A percentile compares a stretch with the other conserved stretches of the same genome.
These are phyloP conservation scores for Cyberlindnera veronae DNA, from an alignment of 805 yeast genomes.

Conservation along the genomic window DNA sequence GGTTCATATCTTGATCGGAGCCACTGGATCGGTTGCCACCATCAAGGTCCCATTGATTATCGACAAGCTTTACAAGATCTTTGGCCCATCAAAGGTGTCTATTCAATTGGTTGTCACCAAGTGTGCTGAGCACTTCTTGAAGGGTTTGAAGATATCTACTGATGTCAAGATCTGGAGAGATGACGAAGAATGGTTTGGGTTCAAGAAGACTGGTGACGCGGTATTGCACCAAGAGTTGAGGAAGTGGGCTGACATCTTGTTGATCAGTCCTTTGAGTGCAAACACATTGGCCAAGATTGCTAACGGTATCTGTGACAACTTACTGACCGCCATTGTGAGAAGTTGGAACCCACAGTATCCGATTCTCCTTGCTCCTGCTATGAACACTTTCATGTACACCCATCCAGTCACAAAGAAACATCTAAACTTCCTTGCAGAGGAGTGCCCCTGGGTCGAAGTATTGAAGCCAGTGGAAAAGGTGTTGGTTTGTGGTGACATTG, in stretches of 20 bases:
- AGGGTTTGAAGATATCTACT: constrained; percentile 59
- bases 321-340: constrained; percentile 68
- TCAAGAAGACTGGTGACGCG: constrained; percentile 60
- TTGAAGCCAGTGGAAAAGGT: constrained; percentile 81
- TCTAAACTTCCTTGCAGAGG: constrained; percentile 56
- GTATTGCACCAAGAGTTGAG: constrained; percentile 74
- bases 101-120: constrained; percentile 83
- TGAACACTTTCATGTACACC: constrained; percentile 82
- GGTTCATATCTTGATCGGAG: constrained; percentile 84
- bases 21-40: constrained; percentile 96
- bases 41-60: constrained; percentile 88
- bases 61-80: constrained; percentile 77
- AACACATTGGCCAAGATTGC: constrained; percentile 74
- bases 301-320: constrained; percentile 73
- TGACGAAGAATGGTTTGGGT: constrained; percentile 68
- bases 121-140: constrained; percentile 67
- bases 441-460: constrained; percentile 70
- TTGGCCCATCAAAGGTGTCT: constrained; percentile 68
- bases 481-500: constrained; percentile 77
- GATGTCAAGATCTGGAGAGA: constrained; percentile 85
- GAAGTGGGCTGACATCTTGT: constrained; percentile 79
- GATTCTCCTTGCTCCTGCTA: constrained; percentile 74
- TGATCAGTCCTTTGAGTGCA: constrained; percentile 77
- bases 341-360: constrained; percentile 79
- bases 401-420: constrained; percentile 78